phyloP scores from a whole-genome alignment of 2,329 filamentous ascomycete species.

The Chaetomium sp. region DNA sequence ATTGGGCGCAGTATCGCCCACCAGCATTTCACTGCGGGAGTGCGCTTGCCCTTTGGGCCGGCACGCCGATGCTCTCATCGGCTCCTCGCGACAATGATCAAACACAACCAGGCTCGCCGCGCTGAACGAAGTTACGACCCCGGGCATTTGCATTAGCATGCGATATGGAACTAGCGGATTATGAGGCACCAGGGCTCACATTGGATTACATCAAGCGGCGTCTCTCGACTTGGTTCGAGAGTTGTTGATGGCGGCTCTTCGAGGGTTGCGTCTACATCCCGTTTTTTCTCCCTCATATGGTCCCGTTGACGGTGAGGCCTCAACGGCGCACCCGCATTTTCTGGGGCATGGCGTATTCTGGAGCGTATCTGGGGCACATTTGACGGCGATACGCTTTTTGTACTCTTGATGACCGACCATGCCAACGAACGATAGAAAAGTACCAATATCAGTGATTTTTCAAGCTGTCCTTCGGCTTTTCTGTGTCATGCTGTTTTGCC shows the following conservation, averaged over 20 bases:
- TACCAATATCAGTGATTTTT: background rate
- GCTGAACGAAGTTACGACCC: slow-evolving; percentile 16
- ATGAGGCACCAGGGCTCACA: background rate
- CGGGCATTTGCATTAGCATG: background rate
- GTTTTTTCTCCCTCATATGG: background rate
- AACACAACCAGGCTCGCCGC: background rate
- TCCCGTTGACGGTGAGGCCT: background rate
- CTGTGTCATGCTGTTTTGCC: background rate
- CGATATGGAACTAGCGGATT: background rate
- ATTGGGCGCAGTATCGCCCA: background rate
- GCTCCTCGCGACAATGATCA: background rate
- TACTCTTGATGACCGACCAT: slow-evolving; percentile 4
- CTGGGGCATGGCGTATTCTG: background rate
- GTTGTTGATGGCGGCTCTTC: background rate
- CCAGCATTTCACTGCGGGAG: background rate
- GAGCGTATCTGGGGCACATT: background rate
- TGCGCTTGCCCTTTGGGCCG: background rate
- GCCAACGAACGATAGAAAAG: slow-evolving; percentile 10
- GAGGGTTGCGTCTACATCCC: background rate
- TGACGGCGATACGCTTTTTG: background rate
- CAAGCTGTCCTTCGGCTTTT: background rate
- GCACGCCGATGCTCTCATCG: background rate
- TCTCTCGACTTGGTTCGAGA: background rate
- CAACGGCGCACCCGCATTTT: background rate
- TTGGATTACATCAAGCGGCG: background rate